Evolutionary conservation across 345 rosid genomes (phyloP).

Genomic region (Ricinus communis): DNA sequence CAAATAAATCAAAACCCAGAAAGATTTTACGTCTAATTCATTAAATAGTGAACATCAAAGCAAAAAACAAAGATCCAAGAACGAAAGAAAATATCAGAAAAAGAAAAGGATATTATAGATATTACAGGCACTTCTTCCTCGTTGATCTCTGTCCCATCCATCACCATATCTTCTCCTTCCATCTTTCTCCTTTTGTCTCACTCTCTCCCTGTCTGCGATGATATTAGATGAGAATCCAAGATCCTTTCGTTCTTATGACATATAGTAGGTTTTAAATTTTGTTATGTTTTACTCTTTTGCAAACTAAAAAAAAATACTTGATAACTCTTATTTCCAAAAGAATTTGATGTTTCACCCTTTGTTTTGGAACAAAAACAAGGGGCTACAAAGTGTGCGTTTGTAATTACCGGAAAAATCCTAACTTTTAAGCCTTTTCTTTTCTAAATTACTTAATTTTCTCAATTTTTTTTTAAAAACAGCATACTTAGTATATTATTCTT

Average conservation of each 20-base stretch:
- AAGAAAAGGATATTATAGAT: not conserved
- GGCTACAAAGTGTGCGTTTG: too few relatives aligned
- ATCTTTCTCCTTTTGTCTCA: slow-evolving; percentile 2
- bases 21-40: not conserved
- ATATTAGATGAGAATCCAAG: not conserved
- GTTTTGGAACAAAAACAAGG: too few relatives aligned
- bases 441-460: too few relatives aligned
- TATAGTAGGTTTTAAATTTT: too few relatives aligned
- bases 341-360: too few relatives aligned
- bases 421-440: too few relatives aligned
- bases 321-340: too few relatives aligned
- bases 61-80: not conserved
- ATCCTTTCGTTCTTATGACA: not conserved
- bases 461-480: too few relatives aligned
- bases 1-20: not conserved
- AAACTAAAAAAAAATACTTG: too few relatives aligned
- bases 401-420: too few relatives aligned
- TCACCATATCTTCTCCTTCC: slow-evolving; percentile 45
- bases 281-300: too few relatives aligned
- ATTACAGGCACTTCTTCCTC: slow-evolving; percentile 32
- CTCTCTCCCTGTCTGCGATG: not conserved
- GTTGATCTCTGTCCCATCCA: slow-evolving; percentile 37
- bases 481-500: too few relatives aligned
- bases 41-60: not conserved
- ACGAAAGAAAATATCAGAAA: not conserved